These are phyloP conservation scores for Solanum acaule DNA, from an alignment of 257 asterid genomes.

Conservation along the genomic window DNA sequence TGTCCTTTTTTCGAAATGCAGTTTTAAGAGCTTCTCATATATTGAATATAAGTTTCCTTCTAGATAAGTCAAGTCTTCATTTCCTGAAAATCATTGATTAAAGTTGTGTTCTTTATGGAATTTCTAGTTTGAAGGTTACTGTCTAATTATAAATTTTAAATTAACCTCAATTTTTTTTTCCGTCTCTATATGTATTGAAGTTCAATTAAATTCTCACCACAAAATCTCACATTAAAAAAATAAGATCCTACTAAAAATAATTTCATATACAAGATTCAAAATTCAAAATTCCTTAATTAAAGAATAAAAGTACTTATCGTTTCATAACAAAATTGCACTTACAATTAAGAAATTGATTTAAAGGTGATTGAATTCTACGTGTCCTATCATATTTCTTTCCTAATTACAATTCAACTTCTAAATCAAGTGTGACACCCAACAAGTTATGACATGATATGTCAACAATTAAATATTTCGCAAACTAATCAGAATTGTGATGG, in stretches of 20 bases:
- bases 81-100: not conserved
- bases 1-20: not conserved
- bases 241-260: not conserved
- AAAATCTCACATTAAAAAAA: not conserved
- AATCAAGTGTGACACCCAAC: not conserved
- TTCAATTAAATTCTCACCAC: rapidly evolving
- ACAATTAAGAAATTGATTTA: not conserved
- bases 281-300: not conserved
- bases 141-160: too few relatives aligned
- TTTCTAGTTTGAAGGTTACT: not conserved
- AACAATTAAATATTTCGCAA: not conserved
- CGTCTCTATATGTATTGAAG: not conserved
- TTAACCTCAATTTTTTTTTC: not conserved
- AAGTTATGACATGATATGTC: not conserved
- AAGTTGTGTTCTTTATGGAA: not conserved
- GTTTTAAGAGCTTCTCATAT: not conserved
- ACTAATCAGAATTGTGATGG: too few relatives aligned
- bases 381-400: not conserved
- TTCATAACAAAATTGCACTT: not conserved
- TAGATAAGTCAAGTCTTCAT: not conserved
- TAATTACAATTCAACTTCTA: not conserved
- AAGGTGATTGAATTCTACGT: not conserved
- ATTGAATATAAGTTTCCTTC: not conserved
- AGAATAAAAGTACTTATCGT: not conserved
- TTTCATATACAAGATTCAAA: not conserved